Base-by-base conservation (phyloP, 129 eudicot genomes). In the Centella asiatica region DNA sequence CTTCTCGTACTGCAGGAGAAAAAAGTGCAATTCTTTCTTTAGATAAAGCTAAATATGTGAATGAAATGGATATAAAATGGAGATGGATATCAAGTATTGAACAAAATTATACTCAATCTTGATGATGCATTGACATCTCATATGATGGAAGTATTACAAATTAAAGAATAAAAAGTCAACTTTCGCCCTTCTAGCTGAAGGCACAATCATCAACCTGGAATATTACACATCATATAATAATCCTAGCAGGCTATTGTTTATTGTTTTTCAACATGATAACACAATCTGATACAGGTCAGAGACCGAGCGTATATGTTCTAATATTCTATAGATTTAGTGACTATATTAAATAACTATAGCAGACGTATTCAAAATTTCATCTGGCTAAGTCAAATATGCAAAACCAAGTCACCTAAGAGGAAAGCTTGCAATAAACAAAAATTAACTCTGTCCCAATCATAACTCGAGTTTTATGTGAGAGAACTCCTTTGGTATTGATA, bases 1-100 rank as follows among this genome's bases (percentile, higher is more conserved):
- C 77, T 82, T 92, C 99, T 80, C 68, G 80, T 63, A 87, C 99
- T 92, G 86, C 70, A 80, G 50, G 51, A 56, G 49, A 64, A 6
- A 0, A 45, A 18, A 4, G 0, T 2, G 19, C 13, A 46, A 17
- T 46, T 18, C 1, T 2, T 18, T 46, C 51, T 46, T 12, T 8
- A 54, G 15, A 27, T 17, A 54, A 25, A 26, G 36, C 10, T 27
- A 54, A 54, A 26, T n/a, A 3, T 54, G 37, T 54, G 1, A 54
- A 5, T 15, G 18, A n/a, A 29, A 28, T 55, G 34, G 60, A 28
- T 12, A 42, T 12, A 42, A 3, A 7, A 37, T 9, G 42, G 42
- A 37, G 12, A 37, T 37, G 12, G 42, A 13, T 37, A 13, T 37
- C 51, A 27, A n/a, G 28, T 1, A 55, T 4, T 25, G 24, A 26